Conservation (phyloP, 768 basidiomycete genomes). For the Floccularia luteovirens region DNA sequence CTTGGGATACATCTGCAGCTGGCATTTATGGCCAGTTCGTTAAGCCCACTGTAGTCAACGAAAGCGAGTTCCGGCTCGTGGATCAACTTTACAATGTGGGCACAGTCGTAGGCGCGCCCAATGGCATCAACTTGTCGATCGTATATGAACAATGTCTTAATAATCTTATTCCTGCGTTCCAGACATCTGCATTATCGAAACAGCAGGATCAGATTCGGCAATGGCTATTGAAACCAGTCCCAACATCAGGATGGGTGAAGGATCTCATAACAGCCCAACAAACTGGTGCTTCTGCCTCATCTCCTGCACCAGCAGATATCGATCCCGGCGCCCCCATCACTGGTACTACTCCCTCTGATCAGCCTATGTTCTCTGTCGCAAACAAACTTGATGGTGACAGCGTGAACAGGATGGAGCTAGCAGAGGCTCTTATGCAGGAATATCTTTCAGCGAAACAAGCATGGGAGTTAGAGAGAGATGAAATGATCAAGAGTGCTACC, state of each 20-base stretch:
- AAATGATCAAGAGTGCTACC: conserved; percentile 13
- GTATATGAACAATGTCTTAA: conserved; percentile 18
- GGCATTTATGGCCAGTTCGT: conserved; percentile 19
- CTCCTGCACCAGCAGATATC: background rate
- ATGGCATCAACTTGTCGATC: conserved; percentile 16
- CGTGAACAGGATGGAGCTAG: conserved; percentile 18
- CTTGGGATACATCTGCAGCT: conserved; percentile 15
- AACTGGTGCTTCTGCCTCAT: conserved; percentile 1
- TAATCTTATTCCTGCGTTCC: conserved; percentile 16
- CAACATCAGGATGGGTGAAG: conserved; percentile 11
- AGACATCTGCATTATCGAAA: conserved; percentile 8
- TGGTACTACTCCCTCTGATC: background rate
- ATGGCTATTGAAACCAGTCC: conserved; percentile 17
- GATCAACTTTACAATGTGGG: conserved; percentile 18
- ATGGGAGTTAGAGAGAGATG: conserved; percentile 19
- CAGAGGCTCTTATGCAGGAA: conserved; percentile 17
- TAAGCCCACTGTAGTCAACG: conserved; percentile 18
- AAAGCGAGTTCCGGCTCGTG: conserved; percentile 18
- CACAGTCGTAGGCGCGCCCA: conserved; percentile 14
- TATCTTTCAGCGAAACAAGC: conserved; percentile 17
- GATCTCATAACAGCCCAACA: conserved; percentile 12
- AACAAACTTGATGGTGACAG: conserved; percentile 6
- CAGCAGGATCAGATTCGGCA: conserved; percentile 17
- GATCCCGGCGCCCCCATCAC: background rate
- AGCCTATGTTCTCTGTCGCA: conserved; percentile 3